A percentile compares a stretch with the other conserved stretches of the same genome.
These are phyloP conservation scores for Debaryomycetaceae sp. DNA, from an alignment of 1,139 yeast genomes.

Conservation along the genomic window DNA sequence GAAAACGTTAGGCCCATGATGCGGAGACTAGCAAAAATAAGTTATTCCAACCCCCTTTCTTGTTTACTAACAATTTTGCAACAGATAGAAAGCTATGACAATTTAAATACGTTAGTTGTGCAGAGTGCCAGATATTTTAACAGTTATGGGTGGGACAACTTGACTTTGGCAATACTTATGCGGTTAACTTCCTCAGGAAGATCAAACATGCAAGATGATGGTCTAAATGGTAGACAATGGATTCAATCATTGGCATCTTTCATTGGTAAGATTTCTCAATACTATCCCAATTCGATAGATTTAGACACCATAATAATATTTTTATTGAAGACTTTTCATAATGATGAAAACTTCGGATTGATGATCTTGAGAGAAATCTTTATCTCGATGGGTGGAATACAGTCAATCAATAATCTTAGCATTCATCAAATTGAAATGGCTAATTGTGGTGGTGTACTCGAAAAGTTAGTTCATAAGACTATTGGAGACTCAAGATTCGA, in stretches of 20 bases:
- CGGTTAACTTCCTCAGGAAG: conserved; percentile 68
- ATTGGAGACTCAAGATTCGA: conserved; percentile 59
- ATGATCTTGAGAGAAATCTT: conserved; percentile 69
- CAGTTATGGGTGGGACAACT: conserved; percentile 79
- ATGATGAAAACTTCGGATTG: conserved; percentile 60
- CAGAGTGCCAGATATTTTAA: conserved; percentile 79
- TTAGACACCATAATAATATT: conserved; percentile 56
- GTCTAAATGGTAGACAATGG: conserved; percentile 83
- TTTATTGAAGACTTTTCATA: conserved; percentile 62
- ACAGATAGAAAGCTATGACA: conserved; percentile 90
- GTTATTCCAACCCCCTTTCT: conserved; percentile 80
- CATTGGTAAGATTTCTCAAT: conserved; percentile 59
- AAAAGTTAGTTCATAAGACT: conserved; percentile 53
- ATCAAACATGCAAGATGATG: conserved; percentile 69
- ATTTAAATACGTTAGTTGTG: conserved; percentile 73
- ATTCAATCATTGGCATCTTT: conserved; percentile 69
- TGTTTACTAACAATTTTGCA: conserved; percentile 61
- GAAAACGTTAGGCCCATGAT: conserved; percentile 78
- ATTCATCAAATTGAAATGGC: conserved; percentile 62
- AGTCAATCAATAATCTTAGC: conserved; percentile 62
- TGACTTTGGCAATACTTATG: conserved; percentile 69
- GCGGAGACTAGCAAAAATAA: conserved; percentile 72
- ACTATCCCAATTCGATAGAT: conserved; percentile 48
- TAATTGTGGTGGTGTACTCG: conserved; percentile 61
- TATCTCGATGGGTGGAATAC: conserved; percentile 79